Base-by-base conservation (phyloP, 331 rosid genomes). In the Cydonia oblonga region DNA sequence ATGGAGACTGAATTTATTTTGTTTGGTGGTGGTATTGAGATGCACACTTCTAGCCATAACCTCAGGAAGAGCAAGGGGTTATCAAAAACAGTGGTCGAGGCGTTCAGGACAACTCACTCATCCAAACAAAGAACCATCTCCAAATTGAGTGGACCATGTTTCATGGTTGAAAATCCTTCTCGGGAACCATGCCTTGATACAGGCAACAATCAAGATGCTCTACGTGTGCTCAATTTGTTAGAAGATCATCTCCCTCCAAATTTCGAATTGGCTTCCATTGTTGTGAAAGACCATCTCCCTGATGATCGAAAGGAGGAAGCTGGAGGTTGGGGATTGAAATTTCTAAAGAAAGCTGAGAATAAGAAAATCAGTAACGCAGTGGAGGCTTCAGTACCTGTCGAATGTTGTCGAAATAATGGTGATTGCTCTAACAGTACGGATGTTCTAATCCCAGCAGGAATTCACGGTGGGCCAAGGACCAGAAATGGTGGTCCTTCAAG, bases 281-380 rank as follows among this genome's bases (percentile, higher is more conserved):
- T 95, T 52, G 88, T 83, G 68, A 95, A 86, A 81, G 90, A 88
- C 53, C 96, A 82, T 80, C 71, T 85, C 70, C 86, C 86, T 35
- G 81, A 75, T 61, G 72, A 77, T 46, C 77, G 19, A 20, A 80
- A 73, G 15, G 77, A 75, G 30, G 82, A 83, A 81, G 75, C 75
- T 25, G 97, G 97, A 68, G 99, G 99, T 28, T 95, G 99, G 99
- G 99, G 99, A 46, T 78, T 91, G 79, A 91, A 89, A 40, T 95
- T 95, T 82, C 96, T 95, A 53, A 86, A 88, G 80, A 92, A 86
- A 82, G 62, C 74, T 33, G 85, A 83, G 70, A 73, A 46, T 53
- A 84, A 83, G 71, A 86, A 87, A 82, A 66, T 29, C 18, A 44
- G 42, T 4, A 70, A 74, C 68, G 26, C 81, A 9, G 15, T 16